These are phyloP conservation scores for Oryza glumipatula DNA, from an alignment of 176 grass and related monocot genomes.

Conservation along the genomic window DNA sequence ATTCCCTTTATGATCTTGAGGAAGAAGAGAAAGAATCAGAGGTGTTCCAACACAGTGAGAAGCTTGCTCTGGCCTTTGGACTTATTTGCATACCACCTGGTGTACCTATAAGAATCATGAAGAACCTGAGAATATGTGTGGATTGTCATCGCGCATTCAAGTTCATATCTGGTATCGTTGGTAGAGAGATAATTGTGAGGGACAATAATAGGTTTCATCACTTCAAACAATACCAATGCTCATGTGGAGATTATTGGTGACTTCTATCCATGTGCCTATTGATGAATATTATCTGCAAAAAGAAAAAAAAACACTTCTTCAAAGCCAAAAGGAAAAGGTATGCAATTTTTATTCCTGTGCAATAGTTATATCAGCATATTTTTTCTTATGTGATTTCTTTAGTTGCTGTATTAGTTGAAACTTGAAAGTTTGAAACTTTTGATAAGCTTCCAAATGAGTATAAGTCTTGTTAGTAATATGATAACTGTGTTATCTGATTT, in stretches of 20 bases:
- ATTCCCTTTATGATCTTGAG: slow-evolving; percentile 78
- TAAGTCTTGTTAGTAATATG: not conserved
- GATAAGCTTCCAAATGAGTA: not conserved
- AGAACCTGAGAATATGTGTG: slow-evolving; percentile 79
- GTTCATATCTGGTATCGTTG: slow-evolving; percentile 79
- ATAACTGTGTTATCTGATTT: not conserved
- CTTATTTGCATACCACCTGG: slow-evolving; percentile 68
- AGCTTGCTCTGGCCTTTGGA: slow-evolving; percentile 82
- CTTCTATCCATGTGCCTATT: not conserved
- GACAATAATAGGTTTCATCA: slow-evolving; percentile 91
- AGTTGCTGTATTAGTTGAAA: not conserved
- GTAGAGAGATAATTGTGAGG: slow-evolving; percentile 76
- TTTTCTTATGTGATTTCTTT: not conserved
- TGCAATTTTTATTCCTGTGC: slow-evolving; percentile 14
- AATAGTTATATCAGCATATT: not conserved
- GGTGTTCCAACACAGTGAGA: slow-evolving; percentile 89
- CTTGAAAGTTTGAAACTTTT: not conserved
- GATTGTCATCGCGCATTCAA: slow-evolving; percentile 79
- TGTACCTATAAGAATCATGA: slow-evolving; percentile 75
- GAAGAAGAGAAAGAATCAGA: slow-evolving; percentile 93
- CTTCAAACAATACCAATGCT: slow-evolving; percentile 77
- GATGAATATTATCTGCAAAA: slow-evolving; percentile 16
- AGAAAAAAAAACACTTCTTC: not conserved
- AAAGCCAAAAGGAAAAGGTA: slow-evolving; percentile 36
- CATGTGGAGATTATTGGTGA: slow-evolving; percentile 87